These are phyloP conservation scores for Tilletia indica DNA, from an alignment of 1,284 basidiomycete genomes.

Conservation along the genomic window DNA sequence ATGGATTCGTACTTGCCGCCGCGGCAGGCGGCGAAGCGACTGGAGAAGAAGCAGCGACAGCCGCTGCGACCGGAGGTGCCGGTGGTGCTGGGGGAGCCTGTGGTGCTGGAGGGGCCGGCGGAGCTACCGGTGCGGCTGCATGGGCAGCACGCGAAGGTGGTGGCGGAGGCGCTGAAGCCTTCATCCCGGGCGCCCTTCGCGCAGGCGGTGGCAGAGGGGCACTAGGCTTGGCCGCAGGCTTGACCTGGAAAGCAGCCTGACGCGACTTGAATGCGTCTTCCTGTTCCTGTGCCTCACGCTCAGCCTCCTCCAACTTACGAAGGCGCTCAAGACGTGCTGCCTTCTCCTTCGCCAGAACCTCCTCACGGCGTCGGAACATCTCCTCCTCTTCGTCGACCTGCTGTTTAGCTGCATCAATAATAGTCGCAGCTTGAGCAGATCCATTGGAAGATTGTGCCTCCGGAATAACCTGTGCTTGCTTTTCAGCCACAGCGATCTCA, in stretches of 20 bases:
- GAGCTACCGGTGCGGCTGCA: slow-evolving; percentile 20
- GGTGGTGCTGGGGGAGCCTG: slow-evolving; percentile 33
- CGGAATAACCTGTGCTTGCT: slow-evolving; percentile 32
- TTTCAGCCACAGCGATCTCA: slow-evolving; percentile 38
- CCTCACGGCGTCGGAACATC: slow-evolving; percentile 46
- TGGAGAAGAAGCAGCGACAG: slow-evolving; percentile 20
- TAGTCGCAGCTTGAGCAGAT: slow-evolving; percentile 20
- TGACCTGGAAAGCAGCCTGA: slow-evolving; percentile 38
- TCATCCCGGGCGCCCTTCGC: slow-evolving; percentile 26
- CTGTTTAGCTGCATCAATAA: slow-evolving; percentile 40
- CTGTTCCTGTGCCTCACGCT: slow-evolving; percentile 42
- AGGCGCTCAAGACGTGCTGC: slow-evolving; percentile 44
- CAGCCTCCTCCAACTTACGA: slow-evolving; percentile 46
- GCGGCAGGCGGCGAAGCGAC: slow-evolving; percentile 7
- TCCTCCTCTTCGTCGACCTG: slow-evolving; percentile 40
- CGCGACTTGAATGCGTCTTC: slow-evolving; percentile 49
- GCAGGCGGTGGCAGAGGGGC: slow-evolving; percentile 32
- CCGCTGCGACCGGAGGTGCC: slow-evolving; percentile 29
- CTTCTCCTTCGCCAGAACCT: slow-evolving; percentile 49
- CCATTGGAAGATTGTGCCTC: neutral
- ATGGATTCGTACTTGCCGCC: slow-evolving; percentile 43
- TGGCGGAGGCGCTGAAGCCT: slow-evolving; percentile 30
- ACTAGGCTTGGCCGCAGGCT: slow-evolving; percentile 25
- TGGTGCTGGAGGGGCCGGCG: slow-evolving; percentile 25
- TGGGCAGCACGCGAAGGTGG: slow-evolving; percentile 33